Evolutionary conservation across 108 stramenopile species (phyloP), one percentile per base, ranked within the genome.

Genomic region (Aurantiochytrium sp.): DNA sequence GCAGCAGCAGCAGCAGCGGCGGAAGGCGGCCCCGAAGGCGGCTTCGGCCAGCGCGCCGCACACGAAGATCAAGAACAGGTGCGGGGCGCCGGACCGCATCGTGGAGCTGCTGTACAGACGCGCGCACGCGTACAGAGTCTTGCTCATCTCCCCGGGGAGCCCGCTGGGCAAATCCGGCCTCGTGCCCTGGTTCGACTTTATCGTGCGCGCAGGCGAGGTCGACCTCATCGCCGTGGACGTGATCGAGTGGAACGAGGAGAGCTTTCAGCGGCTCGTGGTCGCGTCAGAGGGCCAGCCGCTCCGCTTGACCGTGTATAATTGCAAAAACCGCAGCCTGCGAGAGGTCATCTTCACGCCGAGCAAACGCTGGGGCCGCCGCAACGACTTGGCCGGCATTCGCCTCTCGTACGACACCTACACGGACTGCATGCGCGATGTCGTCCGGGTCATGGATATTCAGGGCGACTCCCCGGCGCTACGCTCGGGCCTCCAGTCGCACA

Each of bases 161-260:
- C 73, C 73, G 42, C 30, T 81, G 24, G 45, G 73, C 39, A 81
- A 81, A 24, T 48, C 39, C 8, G 73, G 73, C 42, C 73, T 81
- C 24, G 73, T 81, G 24, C 73, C 73, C 24, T 81, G 73, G 73
- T 81, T 81, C 30, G 73, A 81, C 30, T 81, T 81, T 30, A 81
- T 81, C 73, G 73, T 81, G 6, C 73, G 73, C 17, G 73, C 73
- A 22, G 73, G 42, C 19, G 73, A 41, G 45, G 73, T 81, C 10
- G 73, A 81, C 45, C 45, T 81, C 12, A 24, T 81, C 10, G n/a
- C 73, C 39, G 73, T 27, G 36, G 45, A 41, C 3, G 42, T 81
- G 12, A 24, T 48, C 45, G 73, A 48, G 27, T 81, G 73, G 73
- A 81, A 81, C 27, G 73, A 81, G 39, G 42, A 81, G 30, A 30